phyloP scores from a whole-genome alignment of 148 eudicot species.

The Nepenthes mirabilis region DNA sequence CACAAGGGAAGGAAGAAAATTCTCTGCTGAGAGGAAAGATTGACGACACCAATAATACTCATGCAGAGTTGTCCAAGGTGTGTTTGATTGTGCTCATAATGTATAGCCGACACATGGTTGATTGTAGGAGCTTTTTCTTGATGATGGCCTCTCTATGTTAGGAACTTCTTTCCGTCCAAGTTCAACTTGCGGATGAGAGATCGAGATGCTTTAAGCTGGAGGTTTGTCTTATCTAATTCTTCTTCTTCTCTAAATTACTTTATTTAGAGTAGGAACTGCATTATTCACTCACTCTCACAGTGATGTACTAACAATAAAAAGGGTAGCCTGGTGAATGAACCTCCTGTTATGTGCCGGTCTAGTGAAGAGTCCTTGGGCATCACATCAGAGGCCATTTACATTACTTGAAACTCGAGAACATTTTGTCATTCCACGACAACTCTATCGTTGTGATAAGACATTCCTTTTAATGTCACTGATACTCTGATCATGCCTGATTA shows the following conservation, averaged over 20 bases:
- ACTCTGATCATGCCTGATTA: no score
- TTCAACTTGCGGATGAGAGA: slow-evolving; percentile 72
- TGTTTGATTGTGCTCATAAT: background rate
- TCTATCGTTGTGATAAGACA: no score
- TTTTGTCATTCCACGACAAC: no score
- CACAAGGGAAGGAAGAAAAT: slow-evolving; percentile 44
- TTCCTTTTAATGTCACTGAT: no score
- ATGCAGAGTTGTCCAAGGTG: slow-evolving; percentile 78
- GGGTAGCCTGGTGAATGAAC: no score
- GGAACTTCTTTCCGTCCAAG: slow-evolving; percentile 90
- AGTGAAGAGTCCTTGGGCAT: no score
- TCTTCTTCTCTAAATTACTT: background rate
- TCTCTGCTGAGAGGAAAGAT: slow-evolving; percentile 54
- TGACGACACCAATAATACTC: slow-evolving; percentile 46
- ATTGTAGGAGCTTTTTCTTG: background rate
- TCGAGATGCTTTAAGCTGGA: slow-evolving; percentile 90
- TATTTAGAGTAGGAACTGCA: background rate
- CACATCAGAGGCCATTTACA: no score
- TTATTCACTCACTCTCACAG: background rate
- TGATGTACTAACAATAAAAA: no score
- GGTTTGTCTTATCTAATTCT: slow-evolving; percentile 29
- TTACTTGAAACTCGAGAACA: no score
- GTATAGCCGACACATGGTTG: background rate
- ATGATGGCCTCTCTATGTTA: slow-evolving; percentile 15
- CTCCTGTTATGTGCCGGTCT: no score